Evolutionary conservation across 148 eudicot species (phyloP).

Genomic region (Rhododendron henanense): DNA sequence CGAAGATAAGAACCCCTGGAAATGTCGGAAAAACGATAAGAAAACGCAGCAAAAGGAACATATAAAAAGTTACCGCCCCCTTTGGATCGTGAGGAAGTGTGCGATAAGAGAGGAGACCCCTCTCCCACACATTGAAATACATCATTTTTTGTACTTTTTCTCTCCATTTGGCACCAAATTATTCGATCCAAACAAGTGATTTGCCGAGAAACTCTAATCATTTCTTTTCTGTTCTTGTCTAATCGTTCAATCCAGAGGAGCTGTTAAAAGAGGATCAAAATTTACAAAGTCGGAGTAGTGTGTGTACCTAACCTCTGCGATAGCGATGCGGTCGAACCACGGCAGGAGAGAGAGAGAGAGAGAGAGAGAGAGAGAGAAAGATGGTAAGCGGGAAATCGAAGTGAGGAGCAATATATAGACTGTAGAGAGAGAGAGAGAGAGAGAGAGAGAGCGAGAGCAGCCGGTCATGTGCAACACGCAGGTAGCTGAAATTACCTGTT

Average conservation of each 20-base stretch:
- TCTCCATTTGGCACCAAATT: too few relatives aligned
- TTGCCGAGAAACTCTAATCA: not conserved
- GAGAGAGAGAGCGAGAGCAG: not conserved
- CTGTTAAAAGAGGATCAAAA: not conserved
- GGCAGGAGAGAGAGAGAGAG: not conserved
- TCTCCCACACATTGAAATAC: too few relatives aligned
- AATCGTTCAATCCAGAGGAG: not conserved
- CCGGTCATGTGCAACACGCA: not conserved
- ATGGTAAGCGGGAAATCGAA: not conserved
- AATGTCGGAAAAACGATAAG: not conserved
- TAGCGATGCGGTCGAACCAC: not conserved
- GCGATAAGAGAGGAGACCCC: too few relatives aligned
- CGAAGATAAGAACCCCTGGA: not conserved
- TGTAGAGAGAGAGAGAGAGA: not conserved
- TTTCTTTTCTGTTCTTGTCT: not conserved
- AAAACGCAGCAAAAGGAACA: conserved; percentile 2
- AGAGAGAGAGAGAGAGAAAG: not conserved
- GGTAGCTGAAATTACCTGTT: not conserved
- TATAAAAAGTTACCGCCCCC: not conserved
- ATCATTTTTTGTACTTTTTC: too few relatives aligned
- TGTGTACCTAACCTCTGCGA: not conserved
- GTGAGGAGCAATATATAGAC: conserved; percentile 3
- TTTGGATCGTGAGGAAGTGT: too few relatives aligned
- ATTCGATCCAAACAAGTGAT: not conserved
- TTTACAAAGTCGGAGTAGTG: not conserved